Percentiles rank a stretch among this genome's conserved stretches.
Evolutionary conservation across 108 stramenopile species (phyloP).

Genomic region (Cyclostephanos tholiformis): DNA sequence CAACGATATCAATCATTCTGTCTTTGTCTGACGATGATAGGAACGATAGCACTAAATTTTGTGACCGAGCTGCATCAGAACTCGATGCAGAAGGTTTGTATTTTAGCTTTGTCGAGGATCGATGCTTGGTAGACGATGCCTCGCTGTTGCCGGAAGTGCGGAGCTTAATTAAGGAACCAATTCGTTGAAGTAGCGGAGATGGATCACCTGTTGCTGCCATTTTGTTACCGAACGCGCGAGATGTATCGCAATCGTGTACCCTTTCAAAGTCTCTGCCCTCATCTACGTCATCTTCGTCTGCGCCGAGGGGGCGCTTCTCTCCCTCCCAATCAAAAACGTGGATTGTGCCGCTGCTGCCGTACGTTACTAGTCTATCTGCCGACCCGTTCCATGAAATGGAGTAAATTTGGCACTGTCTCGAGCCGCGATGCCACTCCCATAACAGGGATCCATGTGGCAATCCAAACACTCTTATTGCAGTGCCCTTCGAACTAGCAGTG

Average conservation of each 20-base stretch:
- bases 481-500: constrained; percentile 36
- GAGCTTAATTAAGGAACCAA: constrained; percentile 26
- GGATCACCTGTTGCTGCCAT: neutral
- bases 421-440: constrained; percentile 53
- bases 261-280: constrained; percentile 33
- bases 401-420: constrained; percentile 35
- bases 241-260: neutral
- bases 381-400: constrained; percentile 44
- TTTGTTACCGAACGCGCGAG: constrained; percentile 2
- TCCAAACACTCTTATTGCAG: constrained; percentile 45
- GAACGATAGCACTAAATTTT: constrained; percentile 31
- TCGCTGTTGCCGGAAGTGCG: constrained; percentile 12
- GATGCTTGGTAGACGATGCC: constrained; percentile 25
- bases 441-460: constrained; percentile 36
- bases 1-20: neutral
- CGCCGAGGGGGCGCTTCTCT: neutral
- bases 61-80: constrained; percentile 13
- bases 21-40: constrained; percentile 23
- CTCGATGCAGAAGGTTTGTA: constrained; percentile 19
- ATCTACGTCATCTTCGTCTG: constrained; percentile 12
- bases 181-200: constrained; percentile 32
- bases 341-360: constrained; percentile 46
- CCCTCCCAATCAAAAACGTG: constrained; percentile 43
- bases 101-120: constrained; percentile 47
- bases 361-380: constrained; percentile 36